phyloP scores from a whole-genome alignment of 495 filamentous ascomycete genomes.

The Penicillium flavigenum region DNA sequence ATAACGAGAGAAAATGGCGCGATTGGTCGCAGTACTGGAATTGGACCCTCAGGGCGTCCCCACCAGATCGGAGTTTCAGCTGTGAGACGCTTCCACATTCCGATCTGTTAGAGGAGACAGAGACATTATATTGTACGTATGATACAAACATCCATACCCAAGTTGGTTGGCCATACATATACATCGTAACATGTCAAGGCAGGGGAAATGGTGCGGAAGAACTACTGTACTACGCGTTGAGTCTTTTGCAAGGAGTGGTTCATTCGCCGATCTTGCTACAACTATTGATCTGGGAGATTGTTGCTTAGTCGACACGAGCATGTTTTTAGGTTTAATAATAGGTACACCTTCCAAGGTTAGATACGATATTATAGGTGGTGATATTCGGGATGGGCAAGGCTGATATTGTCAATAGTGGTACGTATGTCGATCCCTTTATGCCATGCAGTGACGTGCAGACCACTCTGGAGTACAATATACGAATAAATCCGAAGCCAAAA shows the following conservation, averaged over 20 bases:
- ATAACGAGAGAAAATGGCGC: slow-evolving; percentile 6
- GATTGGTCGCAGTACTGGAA: slow-evolving; percentile 13
- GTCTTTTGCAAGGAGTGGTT: not conserved
- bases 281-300: slow-evolving; percentile 12
- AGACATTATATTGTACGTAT: not conserved
- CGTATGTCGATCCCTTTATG: slow-evolving; percentile 4
- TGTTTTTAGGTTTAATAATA: not conserved
- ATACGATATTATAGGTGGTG: not conserved
- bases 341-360: not conserved
- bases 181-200: not conserved
- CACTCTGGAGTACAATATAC: not conserved
- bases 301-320: slow-evolving; percentile 3
- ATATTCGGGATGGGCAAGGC: not conserved
- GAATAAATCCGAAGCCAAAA: not conserved
- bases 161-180: not conserved
- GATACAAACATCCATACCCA: too few relatives aligned
- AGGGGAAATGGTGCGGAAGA: not conserved
- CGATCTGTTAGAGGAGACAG: not conserved
- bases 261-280: slow-evolving; percentile 12
- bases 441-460: slow-evolving; percentile 11
- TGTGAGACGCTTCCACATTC: slow-evolving; percentile 16
- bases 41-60: slow-evolving; percentile 11
- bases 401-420: slow-evolving; percentile 1
- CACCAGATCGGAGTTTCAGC: slow-evolving; percentile 26
- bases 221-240: not conserved